These are phyloP conservation scores for Drosera spatulata DNA, from an alignment of 179 eudicot species.

Conservation along the genomic window DNA sequence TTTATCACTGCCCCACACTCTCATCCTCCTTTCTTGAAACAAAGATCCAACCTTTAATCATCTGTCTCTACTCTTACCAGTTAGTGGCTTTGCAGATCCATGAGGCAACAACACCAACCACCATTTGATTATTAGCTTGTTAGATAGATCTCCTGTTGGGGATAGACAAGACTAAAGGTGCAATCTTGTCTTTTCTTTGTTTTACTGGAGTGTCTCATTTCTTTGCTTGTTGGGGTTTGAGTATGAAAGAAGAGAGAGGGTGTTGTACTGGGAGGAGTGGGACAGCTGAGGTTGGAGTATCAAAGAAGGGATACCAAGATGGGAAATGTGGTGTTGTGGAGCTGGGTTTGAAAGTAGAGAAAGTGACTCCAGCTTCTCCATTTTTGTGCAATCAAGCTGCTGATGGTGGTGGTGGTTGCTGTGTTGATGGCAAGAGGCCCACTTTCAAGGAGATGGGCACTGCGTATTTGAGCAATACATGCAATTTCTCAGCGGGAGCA, in stretches of 20 bases:
- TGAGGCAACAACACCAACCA: too few species aligned
- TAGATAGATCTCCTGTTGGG: too few species aligned
- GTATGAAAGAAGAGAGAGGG: conserved; percentile 3
- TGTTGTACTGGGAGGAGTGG: background rate
- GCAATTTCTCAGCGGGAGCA: background rate
- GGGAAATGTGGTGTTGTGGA: conserved; percentile 16
- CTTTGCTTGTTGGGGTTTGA: background rate
- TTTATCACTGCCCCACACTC: conserved; percentile 8
- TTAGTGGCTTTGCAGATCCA: background rate
- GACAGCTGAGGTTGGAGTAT: conserved; percentile 4
- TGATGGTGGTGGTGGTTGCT: conserved; percentile 2
- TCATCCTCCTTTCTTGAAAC: background rate
- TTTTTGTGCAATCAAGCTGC: conserved; percentile 4
- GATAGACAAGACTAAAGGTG: background rate
- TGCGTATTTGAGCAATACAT: conserved; percentile 2
- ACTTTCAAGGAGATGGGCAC: conserved; percentile 2
- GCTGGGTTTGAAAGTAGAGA: conserved; percentile 17
- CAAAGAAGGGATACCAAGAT: conserved; percentile 11
- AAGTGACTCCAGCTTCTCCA: conserved; percentile 14
- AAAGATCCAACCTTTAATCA: background rate
- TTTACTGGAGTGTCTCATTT: too few species aligned
- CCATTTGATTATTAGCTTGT: too few species aligned
- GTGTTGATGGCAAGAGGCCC: conserved; percentile 10
- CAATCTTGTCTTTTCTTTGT: background rate
- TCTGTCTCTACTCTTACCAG: background rate